phyloP scores from a whole-genome alignment of 768 basidiomycete genomes.

The Agrocybe chaxingu region DNA sequence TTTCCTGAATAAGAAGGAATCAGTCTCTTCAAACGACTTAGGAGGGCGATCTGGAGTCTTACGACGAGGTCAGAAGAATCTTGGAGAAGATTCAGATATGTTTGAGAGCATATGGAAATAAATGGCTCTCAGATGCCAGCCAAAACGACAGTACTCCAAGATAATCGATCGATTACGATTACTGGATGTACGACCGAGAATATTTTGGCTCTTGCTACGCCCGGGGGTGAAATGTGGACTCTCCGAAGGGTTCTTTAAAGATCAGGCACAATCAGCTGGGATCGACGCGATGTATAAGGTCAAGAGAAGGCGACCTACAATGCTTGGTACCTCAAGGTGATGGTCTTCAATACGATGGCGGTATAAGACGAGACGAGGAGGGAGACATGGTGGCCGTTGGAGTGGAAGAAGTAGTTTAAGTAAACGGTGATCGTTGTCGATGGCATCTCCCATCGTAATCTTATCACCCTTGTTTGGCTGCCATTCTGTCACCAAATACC shows the following conservation, averaged over 20 bases:
- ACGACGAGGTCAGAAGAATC: constrained; percentile 6
- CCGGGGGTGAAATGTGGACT: background rate
- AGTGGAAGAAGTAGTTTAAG: constrained; percentile 7
- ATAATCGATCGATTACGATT: constrained; percentile 15
- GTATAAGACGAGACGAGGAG: constrained; percentile 12
- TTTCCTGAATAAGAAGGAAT: too few relatives aligned
- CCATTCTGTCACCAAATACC: background rate
- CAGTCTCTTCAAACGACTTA: background rate
- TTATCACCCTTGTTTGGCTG: constrained; percentile 2
- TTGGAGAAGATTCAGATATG: constrained; percentile 8
- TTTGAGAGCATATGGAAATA: constrained; percentile 12
- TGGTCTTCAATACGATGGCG: constrained; percentile 18
- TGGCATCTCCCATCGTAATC: background rate
- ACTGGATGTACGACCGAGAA: constrained; percentile 1
- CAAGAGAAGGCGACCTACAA: constrained; percentile 8
- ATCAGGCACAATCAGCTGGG: constrained; percentile 22
- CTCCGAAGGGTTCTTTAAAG: constrained; percentile 4
- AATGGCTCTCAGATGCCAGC: constrained; percentile 5
- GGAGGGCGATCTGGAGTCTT: constrained; percentile 1
- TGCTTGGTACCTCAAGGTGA: constrained; percentile 1
- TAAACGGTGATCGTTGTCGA: constrained; percentile 6
- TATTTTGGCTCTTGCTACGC: constrained; percentile 5
- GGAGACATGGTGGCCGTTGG: constrained; percentile 22
- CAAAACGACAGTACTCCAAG: background rate
- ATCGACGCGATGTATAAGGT: constrained; percentile 11